A percentile compares a stretch with the other conserved stretches of the same genome.
These are phyloP conservation scores for Leptographium lundbergii DNA, from an alignment of 2,329 filamentous ascomycete genomes.

Conservation along the genomic window DNA sequence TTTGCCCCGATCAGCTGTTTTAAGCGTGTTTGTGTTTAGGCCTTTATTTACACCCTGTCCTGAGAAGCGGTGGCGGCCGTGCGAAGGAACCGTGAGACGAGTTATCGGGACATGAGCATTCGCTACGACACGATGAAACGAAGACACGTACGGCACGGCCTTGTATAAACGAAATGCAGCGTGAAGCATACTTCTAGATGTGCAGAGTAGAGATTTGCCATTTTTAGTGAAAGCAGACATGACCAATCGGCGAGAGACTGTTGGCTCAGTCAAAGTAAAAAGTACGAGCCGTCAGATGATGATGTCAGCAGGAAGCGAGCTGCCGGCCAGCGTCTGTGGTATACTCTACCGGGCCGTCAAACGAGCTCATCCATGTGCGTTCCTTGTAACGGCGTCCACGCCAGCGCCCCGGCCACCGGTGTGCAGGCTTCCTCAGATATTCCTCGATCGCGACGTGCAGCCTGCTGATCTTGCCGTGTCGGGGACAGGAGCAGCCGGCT, in stretches of 20 bases:
- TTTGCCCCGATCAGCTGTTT: background rate
- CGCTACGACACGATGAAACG: background rate
- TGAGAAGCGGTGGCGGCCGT: background rate
- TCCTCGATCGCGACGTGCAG: background rate
- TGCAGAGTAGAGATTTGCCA: background rate
- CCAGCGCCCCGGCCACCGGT: background rate
- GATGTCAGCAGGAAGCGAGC: background rate
- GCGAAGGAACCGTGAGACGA: background rate
- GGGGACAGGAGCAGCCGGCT: background rate
- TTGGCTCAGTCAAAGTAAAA: background rate
- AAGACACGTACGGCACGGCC: background rate
- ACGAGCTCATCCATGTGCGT: slow-evolving; percentile 5
- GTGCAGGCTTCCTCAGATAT: background rate
- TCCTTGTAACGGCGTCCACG: background rate
- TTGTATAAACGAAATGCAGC: background rate
- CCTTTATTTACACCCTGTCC: background rate
- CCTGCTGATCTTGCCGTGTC: background rate
- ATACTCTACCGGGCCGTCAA: background rate
- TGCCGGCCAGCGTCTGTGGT: background rate
- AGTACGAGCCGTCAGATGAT: background rate
- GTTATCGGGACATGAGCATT: background rate
- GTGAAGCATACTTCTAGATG: background rate
- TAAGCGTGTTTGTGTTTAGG: background rate
- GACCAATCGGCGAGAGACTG: background rate
- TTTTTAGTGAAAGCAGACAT: background rate